These are phyloP conservation scores for Aciculoconidium aculeatum DNA, from an alignment of 805 yeast genomes.

Conservation along the genomic window DNA sequence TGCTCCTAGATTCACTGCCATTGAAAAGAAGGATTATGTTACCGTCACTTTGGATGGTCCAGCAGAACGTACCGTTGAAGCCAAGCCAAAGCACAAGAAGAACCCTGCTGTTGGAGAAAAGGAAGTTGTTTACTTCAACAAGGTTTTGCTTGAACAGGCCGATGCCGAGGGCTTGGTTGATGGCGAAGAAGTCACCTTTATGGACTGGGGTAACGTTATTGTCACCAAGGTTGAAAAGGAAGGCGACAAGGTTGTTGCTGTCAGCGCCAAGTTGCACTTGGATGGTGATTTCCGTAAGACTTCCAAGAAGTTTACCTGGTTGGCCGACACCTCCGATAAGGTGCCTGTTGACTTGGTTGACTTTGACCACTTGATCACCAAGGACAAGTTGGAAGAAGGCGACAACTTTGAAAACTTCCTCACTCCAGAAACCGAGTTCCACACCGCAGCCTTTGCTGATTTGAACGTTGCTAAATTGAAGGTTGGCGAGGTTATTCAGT, in stretches of 20 bases:
- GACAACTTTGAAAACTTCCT: constrained; percentile 27
- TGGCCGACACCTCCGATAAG: constrained; percentile 25
- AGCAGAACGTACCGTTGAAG: constrained; percentile 14
- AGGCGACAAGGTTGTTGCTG: constrained; percentile 18
- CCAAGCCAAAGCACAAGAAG: constrained; percentile 27
- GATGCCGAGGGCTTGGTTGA: constrained; percentile 21
- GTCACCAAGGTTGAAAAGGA: constrained; percentile 19
- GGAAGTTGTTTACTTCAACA: constrained; percentile 17
- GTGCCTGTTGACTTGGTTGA: constrained; percentile 21
- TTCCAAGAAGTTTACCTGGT: constrained; percentile 26
- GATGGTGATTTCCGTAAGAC: constrained; percentile 30
- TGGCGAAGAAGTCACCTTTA: constrained; percentile 25
- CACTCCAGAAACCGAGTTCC: constrained; percentile 23
- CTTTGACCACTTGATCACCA: constrained; percentile 29
- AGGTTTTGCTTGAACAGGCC: constrained; percentile 21
- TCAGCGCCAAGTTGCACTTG: constrained; percentile 25
- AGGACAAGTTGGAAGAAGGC: constrained; percentile 27
- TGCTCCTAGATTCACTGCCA: constrained; percentile 93
- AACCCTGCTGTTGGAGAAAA: constrained; percentile 23
- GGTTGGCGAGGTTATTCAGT: constrained; percentile 22
- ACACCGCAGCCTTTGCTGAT: constrained; percentile 20
- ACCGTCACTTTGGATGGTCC: constrained; percentile 48
- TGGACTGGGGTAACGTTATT: constrained; percentile 30
- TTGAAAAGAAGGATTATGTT: constrained; percentile 60
- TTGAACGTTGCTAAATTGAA: constrained; percentile 20